Base-by-base conservation (phyloP, 495 filamentous ascomycete species). In the Parmelia sp. region DNA sequence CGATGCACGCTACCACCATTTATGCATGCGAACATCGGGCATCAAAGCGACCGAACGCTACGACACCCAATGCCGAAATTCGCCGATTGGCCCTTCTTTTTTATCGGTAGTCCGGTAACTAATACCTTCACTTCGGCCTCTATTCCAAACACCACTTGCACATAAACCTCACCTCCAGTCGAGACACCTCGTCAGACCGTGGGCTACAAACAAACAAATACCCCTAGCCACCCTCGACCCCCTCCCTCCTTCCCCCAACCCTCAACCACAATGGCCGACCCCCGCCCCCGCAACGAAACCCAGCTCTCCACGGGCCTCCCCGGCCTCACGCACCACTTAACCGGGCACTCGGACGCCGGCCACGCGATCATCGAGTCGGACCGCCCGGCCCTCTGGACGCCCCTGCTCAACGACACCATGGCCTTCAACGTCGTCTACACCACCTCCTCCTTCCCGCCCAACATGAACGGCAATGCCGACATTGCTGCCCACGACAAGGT, bases 391-490 rank as follows among this genome's bases (percentile, higher is more conserved):
- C 58, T 62, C 23, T 69, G 71, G 60, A 59, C 71, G 33, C 63
- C 71, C 31, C 61, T 70, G n/a, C 40, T 66, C 15, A 64, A 74
- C 49, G 53, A 65, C n/a, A 70, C 66, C 5, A 61, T 70, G 47
- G 66, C 64, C 62, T 73, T 72, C 67, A 70, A 71, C 66, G 72
- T 79, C 35, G 68, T 74, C 63, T 80, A 80, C 66, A 72, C 72
- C 19, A 85, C 84, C 27, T 82, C 80, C 39, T 19, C 64, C 37
- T 78, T 79, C 64, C 82, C 82, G 0, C 71, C 78, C 6, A 68
- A 81, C 58, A 69, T 86, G 42, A 82, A 75, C 73, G 65, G 62
- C 55, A 79, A 86, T 65, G 73, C 74, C 8, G 85, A 87, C 74
- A 66, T 86, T 47, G n/a, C n/a, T 23, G 45, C 65, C 17, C 66